Percentiles rank a stretch among this genome's conserved stretches.
phyloP scores from a whole-genome alignment of 148 eudicot species.

The Vaccinium myrtillus region DNA sequence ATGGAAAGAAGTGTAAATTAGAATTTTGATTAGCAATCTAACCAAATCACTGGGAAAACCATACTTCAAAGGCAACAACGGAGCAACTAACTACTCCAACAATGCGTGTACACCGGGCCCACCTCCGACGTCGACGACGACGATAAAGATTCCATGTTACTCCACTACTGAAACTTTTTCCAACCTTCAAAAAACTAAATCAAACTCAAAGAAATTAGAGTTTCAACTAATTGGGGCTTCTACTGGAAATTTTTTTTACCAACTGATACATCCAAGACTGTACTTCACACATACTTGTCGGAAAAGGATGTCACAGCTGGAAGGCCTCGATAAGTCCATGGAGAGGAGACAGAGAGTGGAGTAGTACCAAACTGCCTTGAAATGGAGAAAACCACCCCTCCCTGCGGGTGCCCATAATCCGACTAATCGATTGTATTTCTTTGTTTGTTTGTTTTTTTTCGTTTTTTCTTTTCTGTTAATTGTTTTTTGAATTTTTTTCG shows the following conservation, averaged over 20 bases:
- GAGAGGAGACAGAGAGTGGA: background rate
- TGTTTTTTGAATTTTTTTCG: too few relatives aligned
- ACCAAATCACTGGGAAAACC: too few relatives aligned
- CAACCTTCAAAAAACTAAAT: background rate
- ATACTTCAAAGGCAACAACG: conserved; percentile 50
- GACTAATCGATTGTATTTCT: too few relatives aligned
- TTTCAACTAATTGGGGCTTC: background rate
- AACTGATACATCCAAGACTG: too few relatives aligned
- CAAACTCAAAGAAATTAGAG: conserved; percentile 3
- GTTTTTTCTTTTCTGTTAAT: too few relatives aligned
- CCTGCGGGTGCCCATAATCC: too few relatives aligned
- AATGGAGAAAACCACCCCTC: background rate
- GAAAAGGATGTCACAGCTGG: too few relatives aligned
- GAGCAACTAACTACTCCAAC: conserved; percentile 68
- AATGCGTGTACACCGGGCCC: conserved; percentile 53
- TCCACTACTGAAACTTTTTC: background rate
- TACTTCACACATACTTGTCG: background rate
- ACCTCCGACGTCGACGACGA: conserved; percentile 16
- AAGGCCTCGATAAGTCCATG: background rate
- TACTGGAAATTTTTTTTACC: background rate
- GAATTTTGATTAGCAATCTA: too few relatives aligned
- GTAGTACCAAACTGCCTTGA: background rate
- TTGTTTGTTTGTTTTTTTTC: too few relatives aligned
- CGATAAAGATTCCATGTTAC: conserved; percentile 16
- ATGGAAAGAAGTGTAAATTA: too few relatives aligned